Evolutionary conservation across 371 early-diverging fungal species (phyloP).

Genomic region (Rhizopus arrhizus): DNA sequence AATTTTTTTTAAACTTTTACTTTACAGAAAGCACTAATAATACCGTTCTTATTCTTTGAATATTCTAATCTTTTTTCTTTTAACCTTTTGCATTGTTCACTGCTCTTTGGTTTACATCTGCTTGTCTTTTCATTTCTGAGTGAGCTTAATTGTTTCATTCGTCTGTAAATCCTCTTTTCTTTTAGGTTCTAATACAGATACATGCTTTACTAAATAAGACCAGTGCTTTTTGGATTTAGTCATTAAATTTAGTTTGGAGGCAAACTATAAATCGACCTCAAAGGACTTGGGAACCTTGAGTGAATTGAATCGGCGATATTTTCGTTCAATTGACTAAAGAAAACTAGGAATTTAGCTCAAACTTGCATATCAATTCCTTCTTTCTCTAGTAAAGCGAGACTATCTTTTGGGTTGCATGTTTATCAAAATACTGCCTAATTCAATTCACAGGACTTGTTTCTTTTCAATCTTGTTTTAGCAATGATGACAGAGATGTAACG

Average conservation of each 20-base stretch:
- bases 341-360: neutral
- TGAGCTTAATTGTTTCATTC: conserved; percentile 87
- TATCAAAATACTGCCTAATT: conserved; percentile 73
- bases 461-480: conserved; percentile 73
- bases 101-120: conserved; percentile 71
- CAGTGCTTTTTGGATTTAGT: conserved; percentile 47
- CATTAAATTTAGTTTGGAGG: conserved; percentile 81
- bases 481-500: conserved; percentile 83
- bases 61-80: conserved; percentile 61
- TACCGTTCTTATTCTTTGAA: conserved; percentile 38
- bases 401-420: conserved; percentile 69
- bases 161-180: conserved; percentile 79
- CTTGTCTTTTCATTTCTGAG: conserved; percentile 80
- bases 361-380: too few species aligned
- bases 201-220: conserved; percentile 68
- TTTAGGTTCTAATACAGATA: conserved; percentile 87
- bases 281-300: conserved; percentile 85
- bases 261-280: conserved; percentile 86
- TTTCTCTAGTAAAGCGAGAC: conserved; percentile 85
- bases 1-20: too few species aligned
- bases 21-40: too few species aligned
- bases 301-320: conserved; percentile 82
- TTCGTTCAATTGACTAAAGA: conserved; percentile 75
- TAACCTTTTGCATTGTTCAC: conserved; percentile 38
- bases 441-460: conserved; percentile 91